Conservation (phyloP, 495 filamentous ascomycete species). For the Lasiosphaeria miniovina region DNA sequence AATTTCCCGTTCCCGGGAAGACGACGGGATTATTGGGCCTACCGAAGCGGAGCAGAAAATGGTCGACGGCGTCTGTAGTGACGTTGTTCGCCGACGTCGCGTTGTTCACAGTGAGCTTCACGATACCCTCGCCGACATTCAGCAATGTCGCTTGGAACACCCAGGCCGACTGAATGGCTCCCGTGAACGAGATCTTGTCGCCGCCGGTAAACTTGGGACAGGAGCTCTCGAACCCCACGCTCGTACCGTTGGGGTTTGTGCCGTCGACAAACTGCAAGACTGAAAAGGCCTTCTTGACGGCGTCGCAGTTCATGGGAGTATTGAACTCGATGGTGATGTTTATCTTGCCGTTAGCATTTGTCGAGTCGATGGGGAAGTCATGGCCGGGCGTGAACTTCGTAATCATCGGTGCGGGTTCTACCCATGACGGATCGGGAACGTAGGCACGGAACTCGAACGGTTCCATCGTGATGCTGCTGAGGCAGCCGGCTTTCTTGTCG, state of each 20-base stretch:
- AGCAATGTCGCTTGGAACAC: conserved; percentile 51
- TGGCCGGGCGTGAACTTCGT: conserved; percentile 65
- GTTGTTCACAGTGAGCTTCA: conserved; percentile 60
- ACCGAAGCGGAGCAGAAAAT: conserved; percentile 53
- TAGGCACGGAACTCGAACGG: conserved; percentile 64
- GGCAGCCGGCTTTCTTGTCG: conserved; percentile 52
- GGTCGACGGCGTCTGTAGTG: conserved; percentile 50
- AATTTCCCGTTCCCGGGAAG: conserved; percentile 57
- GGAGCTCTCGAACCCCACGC: conserved; percentile 53
- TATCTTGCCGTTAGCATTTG: conserved; percentile 25
- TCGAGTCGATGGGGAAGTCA: conserved; percentile 56
- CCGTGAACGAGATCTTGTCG: conserved; percentile 23
- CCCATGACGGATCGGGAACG: conserved; percentile 52
- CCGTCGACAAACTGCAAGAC: conserved; percentile 18
- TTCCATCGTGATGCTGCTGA: conserved; percentile 49
- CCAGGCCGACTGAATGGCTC: conserved; percentile 55
- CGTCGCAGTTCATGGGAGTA: conserved; percentile 59
- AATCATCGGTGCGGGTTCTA: conserved; percentile 60
- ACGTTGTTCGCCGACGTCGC: conserved; percentile 37
- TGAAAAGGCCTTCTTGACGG: conserved; percentile 47
- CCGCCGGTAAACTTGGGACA: conserved; percentile 1
- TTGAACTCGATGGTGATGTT: conserved; percentile 59
- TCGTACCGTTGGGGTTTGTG: neutral
- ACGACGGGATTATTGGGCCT: conserved; percentile 53
- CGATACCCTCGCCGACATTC: conserved; percentile 63